Conservation (phyloP, 1,139 yeast genomes). For the Magnusiomyces tetraspermus region DNA sequence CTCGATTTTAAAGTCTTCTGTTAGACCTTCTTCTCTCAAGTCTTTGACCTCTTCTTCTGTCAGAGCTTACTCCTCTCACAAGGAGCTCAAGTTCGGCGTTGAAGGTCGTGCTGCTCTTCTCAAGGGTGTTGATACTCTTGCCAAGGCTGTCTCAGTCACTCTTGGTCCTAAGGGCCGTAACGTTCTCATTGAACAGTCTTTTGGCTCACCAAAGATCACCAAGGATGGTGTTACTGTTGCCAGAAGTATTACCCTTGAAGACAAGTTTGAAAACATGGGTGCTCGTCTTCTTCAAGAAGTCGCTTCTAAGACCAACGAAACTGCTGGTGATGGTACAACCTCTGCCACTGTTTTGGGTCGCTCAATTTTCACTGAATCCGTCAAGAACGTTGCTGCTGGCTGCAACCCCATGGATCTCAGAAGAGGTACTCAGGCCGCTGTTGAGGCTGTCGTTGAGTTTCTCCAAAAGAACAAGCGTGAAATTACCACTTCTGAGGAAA, state of each 20-base stretch:
- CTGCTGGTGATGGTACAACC: slow-evolving; percentile 99
- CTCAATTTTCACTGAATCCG: slow-evolving; percentile 94
- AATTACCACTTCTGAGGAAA: slow-evolving; percentile 93
- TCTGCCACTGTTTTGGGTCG: slow-evolving; percentile 96
- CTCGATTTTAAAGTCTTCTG: slow-evolving; percentile 16
- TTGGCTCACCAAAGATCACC: slow-evolving; percentile 97
- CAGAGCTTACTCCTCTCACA: slow-evolving; percentile 52
- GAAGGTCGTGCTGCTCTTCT: slow-evolving; percentile 96
- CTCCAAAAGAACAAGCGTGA: slow-evolving; percentile 89
- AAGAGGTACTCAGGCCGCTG: slow-evolving; percentile 98
- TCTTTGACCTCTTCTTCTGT: slow-evolving; percentile 14
- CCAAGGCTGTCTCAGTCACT: slow-evolving; percentile 95
- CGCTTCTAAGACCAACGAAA: slow-evolving; percentile 95
- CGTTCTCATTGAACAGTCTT: slow-evolving; percentile 92
- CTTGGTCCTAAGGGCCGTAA: slow-evolving; percentile 98
- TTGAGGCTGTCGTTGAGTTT: slow-evolving; percentile 87
- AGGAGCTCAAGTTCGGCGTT: slow-evolving; percentile 95
- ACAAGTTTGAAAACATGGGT: slow-evolving; percentile 94
- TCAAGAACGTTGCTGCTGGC: slow-evolving; percentile 98
- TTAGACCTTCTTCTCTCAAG: slow-evolving; percentile 18
- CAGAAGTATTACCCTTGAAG: slow-evolving; percentile 71
- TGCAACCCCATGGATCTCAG: slow-evolving; percentile 99
- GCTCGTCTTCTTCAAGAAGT: slow-evolving; percentile 96
- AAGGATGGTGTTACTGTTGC: slow-evolving; percentile 99
- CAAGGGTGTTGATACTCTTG: slow-evolving; percentile 92